Percentiles rank a stretch among this genome's conserved stretches.
These are phyloP conservation scores for Ogataea pignaliae DNA, from an alignment of 805 yeast genomes.

Conservation along the genomic window DNA sequence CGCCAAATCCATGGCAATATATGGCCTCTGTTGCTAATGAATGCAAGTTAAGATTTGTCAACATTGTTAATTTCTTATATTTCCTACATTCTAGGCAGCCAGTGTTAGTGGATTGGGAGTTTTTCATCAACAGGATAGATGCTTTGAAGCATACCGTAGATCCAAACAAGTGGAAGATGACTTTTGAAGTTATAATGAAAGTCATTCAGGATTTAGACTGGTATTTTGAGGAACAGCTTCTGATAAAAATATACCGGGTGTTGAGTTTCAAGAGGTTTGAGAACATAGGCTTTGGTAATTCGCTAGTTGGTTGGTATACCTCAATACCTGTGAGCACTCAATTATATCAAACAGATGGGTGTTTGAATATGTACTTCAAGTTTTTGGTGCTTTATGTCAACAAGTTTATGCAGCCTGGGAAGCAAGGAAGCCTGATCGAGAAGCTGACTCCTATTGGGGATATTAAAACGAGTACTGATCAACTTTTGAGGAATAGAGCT, in stretches of 20 bases:
- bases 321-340: constrained; percentile 10
- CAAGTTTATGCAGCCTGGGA: constrained; percentile 12
- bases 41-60: constrained; percentile 9
- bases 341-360: constrained; percentile 22
- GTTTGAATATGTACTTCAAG: constrained; percentile 29
- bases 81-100: constrained; percentile 20
- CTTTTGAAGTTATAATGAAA: constrained; percentile 18
- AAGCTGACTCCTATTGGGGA: constrained; percentile 32
- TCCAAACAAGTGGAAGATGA: constrained; percentile 8
- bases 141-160: constrained; percentile 1
- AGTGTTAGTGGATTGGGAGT: constrained; percentile 30
- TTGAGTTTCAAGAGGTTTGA: constrained; percentile 25
- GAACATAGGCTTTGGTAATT: constrained; percentile 18
- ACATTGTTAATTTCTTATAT: constrained; percentile 22
- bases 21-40: constrained; percentile 13
- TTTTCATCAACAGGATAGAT: constrained; percentile 20
- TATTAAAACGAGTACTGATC: constrained; percentile 20
- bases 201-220: constrained; percentile 23
- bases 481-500: constrained; percentile 25
- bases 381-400: constrained; percentile 21
- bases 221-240: constrained; percentile 28
- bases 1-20: constrained; percentile 25
- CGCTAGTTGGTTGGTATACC: constrained; percentile 7
- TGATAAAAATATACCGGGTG: constrained; percentile 25
- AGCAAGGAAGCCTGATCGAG: constrained; percentile 23